Evolutionary conservation across 192 early-diverging fungal species (phyloP).

Genomic region (Radiomyces spectabilis): DNA sequence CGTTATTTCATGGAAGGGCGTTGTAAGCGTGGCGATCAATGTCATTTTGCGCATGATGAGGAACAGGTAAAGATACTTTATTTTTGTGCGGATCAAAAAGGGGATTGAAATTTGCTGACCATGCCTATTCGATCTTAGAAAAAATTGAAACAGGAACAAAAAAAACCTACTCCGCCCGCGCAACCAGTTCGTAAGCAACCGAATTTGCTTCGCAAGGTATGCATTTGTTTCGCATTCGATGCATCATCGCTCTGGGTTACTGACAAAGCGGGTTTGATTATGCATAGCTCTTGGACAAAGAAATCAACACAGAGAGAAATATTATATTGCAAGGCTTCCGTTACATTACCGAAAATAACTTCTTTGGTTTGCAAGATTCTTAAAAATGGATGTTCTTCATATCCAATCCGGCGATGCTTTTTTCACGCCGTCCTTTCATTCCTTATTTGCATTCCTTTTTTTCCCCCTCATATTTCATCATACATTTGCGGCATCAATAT

Average conservation of each 20-base stretch:
- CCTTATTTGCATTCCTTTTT: no score
- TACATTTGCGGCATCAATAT: no score
- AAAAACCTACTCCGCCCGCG: constrained; percentile 4
- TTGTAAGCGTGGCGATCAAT: constrained; percentile 34
- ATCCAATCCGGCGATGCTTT: no score
- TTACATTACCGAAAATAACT: constrained; percentile 47
- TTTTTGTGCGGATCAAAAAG: neutral
- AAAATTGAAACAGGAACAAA: constrained; percentile 17
- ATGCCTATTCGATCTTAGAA: neutral
- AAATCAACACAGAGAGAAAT: constrained; percentile 55
- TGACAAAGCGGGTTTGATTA: no score
- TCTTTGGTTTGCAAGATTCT: constrained; percentile 44
- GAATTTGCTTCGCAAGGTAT: constrained; percentile 35
- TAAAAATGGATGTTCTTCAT: no score
- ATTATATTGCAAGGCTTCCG: constrained; percentile 55
- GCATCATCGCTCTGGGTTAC: neutral
- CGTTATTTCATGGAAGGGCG: constrained; percentile 36
- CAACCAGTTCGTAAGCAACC: constrained; percentile 26
- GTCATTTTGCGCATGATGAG: constrained; percentile 36
- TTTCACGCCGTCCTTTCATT: no score
- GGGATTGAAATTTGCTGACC: neutral
- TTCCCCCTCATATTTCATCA: no score
- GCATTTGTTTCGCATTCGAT: neutral
- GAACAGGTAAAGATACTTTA: neutral
- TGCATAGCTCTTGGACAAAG: constrained; percentile 43